These are phyloP conservation scores for Nemania diffusa DNA, from an alignment of 2,329 filamentous ascomycete genomes.

Conservation along the genomic window DNA sequence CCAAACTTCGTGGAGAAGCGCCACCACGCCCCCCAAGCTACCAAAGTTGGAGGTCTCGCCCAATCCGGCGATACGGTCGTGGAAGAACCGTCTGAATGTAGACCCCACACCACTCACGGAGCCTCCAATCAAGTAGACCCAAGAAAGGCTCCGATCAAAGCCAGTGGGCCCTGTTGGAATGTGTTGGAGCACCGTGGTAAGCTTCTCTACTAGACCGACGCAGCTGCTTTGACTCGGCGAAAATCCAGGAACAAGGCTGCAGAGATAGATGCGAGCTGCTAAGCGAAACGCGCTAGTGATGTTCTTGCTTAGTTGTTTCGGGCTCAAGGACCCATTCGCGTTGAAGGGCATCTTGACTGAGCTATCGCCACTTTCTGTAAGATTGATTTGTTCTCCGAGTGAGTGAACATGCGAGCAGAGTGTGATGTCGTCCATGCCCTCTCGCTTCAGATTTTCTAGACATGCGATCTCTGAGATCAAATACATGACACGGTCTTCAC, in stretches of 20 bases:
- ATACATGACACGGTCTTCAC: constrained; percentile 97
- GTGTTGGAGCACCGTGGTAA: constrained; percentile 79
- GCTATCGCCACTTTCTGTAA: constrained; percentile 75
- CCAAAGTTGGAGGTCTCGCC: constrained; percentile 83
- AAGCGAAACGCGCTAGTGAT: constrained; percentile 92
- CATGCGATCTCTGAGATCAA: constrained; percentile 97
- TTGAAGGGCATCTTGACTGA: constrained; percentile 71
- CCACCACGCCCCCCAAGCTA: constrained; percentile 84
- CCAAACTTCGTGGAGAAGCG: constrained; percentile 87
- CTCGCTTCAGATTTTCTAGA: constrained; percentile 85
- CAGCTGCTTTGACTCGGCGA: constrained; percentile 78
- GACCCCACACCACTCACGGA: constrained; percentile 78
- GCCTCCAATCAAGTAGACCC: constrained; percentile 91
- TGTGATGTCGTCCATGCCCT: constrained; percentile 84
- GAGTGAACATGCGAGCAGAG: constrained; percentile 90
- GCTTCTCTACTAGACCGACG: constrained; percentile 79
- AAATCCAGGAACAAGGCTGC: constrained; percentile 91
- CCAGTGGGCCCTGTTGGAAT: constrained; percentile 84
- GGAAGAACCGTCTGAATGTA: constrained; percentile 80
- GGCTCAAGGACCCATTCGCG: constrained; percentile 78
- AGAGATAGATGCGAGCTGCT: constrained; percentile 95
- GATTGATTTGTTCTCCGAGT: constrained; percentile 86
- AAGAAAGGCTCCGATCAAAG: constrained; percentile 90
- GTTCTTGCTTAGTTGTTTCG: constrained; percentile 85
- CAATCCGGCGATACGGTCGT: constrained; percentile 77